phyloP scores from a whole-genome alignment of 805 yeast genomes.

The Clavispora carvajalis region DNA sequence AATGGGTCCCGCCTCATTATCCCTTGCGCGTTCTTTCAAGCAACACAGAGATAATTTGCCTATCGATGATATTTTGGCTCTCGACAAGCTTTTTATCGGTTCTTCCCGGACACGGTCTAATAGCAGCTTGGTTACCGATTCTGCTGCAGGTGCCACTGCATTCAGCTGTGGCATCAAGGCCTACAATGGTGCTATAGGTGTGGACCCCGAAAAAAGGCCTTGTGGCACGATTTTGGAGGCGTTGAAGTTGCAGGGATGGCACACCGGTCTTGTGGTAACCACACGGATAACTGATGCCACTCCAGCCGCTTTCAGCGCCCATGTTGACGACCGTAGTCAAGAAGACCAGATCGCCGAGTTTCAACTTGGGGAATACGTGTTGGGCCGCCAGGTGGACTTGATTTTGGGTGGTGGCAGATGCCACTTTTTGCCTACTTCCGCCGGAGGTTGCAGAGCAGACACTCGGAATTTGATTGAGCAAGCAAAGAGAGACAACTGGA shows the following conservation, averaged over 20 bases:
- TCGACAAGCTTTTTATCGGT: slow-evolving; percentile 75
- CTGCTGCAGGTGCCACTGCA: slow-evolving; percentile 97
- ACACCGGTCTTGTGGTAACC: slow-evolving; percentile 88
- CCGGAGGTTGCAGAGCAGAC: slow-evolving; percentile 71
- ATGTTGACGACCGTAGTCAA: slow-evolving; percentile 67
- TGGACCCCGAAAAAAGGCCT: slow-evolving; percentile 59
- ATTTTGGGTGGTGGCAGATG: slow-evolving; percentile 91
- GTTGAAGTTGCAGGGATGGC: slow-evolving; percentile 71
- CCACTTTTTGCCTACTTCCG: slow-evolving; percentile 57
- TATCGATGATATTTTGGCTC: slow-evolving; percentile 48
- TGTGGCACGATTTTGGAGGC: slow-evolving; percentile 90
- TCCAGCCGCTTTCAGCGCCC: slow-evolving; percentile 85
- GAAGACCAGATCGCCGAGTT: slow-evolving; percentile 86
- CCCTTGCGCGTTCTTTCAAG: slow-evolving; percentile 70
- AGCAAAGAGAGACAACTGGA: slow-evolving; percentile 53
- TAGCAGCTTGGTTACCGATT: slow-evolving; percentile 77
- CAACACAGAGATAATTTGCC: slow-evolving; percentile 55
- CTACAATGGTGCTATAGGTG: slow-evolving; percentile 92
- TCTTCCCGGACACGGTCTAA: slow-evolving; percentile 79
- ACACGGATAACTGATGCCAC: slow-evolving; percentile 93
- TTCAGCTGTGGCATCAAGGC: slow-evolving; percentile 80
- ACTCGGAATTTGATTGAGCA: slow-evolving; percentile 60
- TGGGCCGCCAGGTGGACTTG: slow-evolving; percentile 77
- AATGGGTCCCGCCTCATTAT: slow-evolving; percentile 88
- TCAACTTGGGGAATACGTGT: slow-evolving; percentile 73